Percentiles rank a stretch among this genome's conserved stretches.
Conservation (phyloP, 768 basidiomycete species). For the Tylopilus rubrobrunneus region DNA sequence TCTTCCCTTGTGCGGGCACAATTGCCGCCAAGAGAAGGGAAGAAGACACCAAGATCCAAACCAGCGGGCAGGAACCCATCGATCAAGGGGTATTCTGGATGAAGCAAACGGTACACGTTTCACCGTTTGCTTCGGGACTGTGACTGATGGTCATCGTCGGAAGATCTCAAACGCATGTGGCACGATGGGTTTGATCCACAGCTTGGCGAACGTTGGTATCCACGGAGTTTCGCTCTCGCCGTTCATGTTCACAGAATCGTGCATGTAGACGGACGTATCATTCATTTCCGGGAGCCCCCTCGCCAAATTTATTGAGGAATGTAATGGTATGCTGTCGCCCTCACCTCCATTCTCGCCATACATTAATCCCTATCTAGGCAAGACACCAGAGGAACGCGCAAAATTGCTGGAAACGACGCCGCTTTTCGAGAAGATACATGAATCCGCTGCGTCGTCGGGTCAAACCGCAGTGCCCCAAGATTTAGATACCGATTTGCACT, state of each 20-base stretch:
- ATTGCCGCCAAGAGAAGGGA: slow-evolving; percentile 47
- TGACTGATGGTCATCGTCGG: background rate
- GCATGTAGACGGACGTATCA: slow-evolving; percentile 49
- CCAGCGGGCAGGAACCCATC: slow-evolving; percentile 42
- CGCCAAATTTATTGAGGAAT: slow-evolving; percentile 60
- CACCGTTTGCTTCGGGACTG: background rate
- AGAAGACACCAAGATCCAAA: slow-evolving; percentile 57
- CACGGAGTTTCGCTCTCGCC: background rate
- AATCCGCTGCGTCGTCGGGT: slow-evolving; percentile 60
- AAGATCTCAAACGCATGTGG: slow-evolving; percentile 86
- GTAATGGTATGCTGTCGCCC: slow-evolving; percentile 43
- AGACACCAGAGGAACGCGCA: slow-evolving; percentile 70
- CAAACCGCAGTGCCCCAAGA: slow-evolving; percentile 65
- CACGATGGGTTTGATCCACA: slow-evolving; percentile 82
- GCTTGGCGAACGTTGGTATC: slow-evolving; percentile 68
- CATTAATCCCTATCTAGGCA: slow-evolving; percentile 38
- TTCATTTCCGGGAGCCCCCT: slow-evolving; percentile 57
- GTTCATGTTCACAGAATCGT: slow-evolving; percentile 2
- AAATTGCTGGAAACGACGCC: slow-evolving; percentile 69
- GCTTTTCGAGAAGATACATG: slow-evolving; percentile 77
- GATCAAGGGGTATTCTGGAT: slow-evolving; percentile 78
- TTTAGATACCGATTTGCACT: slow-evolving; percentile 76
- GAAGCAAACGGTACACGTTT: slow-evolving; percentile 72
- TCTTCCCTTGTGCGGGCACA: slow-evolving; percentile 69
- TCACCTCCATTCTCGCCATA: background rate